A percentile compares a stretch with the other conserved stretches of the same genome.
Conservation (phyloP, 1,284 basidiomycete genomes). For the Ganoderma lingzhi region DNA sequence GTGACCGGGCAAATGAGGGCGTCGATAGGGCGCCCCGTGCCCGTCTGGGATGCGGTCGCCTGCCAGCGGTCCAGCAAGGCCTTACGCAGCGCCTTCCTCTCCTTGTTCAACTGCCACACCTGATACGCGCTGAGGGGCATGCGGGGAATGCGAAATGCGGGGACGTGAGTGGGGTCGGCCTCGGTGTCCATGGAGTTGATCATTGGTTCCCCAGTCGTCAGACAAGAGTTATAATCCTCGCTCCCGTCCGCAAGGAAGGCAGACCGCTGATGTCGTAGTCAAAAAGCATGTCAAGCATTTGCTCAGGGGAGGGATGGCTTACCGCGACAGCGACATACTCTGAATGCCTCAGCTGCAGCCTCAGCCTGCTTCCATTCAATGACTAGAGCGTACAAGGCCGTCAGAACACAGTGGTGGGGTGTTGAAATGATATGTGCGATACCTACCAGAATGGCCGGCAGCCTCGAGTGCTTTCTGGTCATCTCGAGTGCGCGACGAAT, state of each 20-base stretch:
- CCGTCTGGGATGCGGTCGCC: slow-evolving; percentile 53
- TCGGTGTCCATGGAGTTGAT: slow-evolving; percentile 50
- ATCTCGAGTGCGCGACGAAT: slow-evolving; percentile 55
- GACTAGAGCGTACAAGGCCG: slow-evolving; percentile 32
- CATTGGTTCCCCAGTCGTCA: slow-evolving; percentile 37
- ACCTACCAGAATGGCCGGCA: slow-evolving; percentile 54
- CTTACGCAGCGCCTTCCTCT: slow-evolving; percentile 53
- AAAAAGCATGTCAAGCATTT: neutral
- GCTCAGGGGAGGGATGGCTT: neutral
- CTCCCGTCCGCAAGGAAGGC: slow-evolving; percentile 53
- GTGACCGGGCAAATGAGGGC: slow-evolving; percentile 67
- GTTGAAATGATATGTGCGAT: neutral
- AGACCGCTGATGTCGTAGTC: slow-evolving; percentile 37
- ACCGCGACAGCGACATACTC: slow-evolving; percentile 29
- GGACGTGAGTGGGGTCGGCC: slow-evolving; percentile 32
- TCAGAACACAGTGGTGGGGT: neutral
- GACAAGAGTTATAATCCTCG: slow-evolving; percentile 53
- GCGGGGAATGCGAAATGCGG: slow-evolving; percentile 33
- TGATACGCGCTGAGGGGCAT: slow-evolving; percentile 50
- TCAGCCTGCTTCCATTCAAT: slow-evolving; percentile 53
- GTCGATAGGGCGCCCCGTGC: slow-evolving; percentile 70
- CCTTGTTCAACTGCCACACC: slow-evolving; percentile 64
- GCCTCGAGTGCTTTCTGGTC: slow-evolving; percentile 52
- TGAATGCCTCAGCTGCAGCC: slow-evolving; percentile 43
- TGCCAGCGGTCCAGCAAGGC: slow-evolving; percentile 67